Evolutionary conservation across 2,329 filamentous ascomycete species (phyloP).

Genomic region (Ceratocystis cubensis): DNA sequence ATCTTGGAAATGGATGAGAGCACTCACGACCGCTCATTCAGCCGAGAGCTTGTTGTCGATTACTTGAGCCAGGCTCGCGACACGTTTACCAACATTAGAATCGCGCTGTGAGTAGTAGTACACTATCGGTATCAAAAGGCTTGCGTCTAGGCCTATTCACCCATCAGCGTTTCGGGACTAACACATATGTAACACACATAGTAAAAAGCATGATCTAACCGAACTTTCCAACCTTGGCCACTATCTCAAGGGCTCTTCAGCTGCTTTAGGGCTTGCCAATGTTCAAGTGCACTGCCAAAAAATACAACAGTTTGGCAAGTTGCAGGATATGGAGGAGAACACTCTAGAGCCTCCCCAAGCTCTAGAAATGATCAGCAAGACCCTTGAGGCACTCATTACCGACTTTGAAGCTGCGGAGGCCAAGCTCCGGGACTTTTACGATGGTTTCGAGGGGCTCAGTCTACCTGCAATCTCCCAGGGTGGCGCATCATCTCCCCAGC

Average conservation of each 20-base stretch:
- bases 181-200: conserved; percentile 29
- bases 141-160: neutral
- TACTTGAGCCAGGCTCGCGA: conserved; percentile 86
- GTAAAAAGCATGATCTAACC: conserved; percentile 54
- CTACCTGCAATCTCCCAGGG: neutral
- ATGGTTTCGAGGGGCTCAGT: conserved; percentile 13
- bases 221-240: conserved; percentile 75
- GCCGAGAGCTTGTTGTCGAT: conserved; percentile 71
- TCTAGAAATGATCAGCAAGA: conserved; percentile 56
- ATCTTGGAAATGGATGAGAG: conserved; percentile 98
- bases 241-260: conserved; percentile 94
- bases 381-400: conserved; percentile 56
- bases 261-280: conserved; percentile 79
- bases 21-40: conserved; percentile 74
- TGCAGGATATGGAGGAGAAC: conserved; percentile 65
- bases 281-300: conserved; percentile 90
- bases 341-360: conserved; percentile 55
- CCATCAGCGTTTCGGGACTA: neutral
- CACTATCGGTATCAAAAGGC: neutral
- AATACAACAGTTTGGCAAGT: conserved; percentile 83
- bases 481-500: conserved; percentile 6
- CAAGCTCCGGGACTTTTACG: conserved; percentile 56
- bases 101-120: conserved; percentile 57
- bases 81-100: conserved; percentile 78
- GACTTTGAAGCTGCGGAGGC: conserved; percentile 65